Evolutionary conservation across 352 stramenopile genomes (phyloP), one percentile per base, ranked within the genome.

Genomic region (Phytophthora multivora): DNA sequence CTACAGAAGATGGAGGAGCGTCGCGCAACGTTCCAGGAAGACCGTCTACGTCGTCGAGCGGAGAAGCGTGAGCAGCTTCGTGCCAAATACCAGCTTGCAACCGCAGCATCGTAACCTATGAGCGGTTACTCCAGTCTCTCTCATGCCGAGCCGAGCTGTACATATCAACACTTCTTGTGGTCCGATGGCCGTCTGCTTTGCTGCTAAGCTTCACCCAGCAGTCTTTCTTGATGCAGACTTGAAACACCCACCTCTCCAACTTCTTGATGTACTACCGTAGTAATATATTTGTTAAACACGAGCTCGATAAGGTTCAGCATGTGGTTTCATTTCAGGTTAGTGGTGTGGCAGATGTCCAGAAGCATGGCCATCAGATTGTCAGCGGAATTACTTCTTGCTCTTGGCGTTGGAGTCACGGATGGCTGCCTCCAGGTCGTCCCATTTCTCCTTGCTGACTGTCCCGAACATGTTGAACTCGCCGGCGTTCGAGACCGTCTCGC

Each of bases 381-480:
- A 31, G 41, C 39, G 25, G 21, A 15, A 7, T n/a, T 57, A 71
- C 53, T 73, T 79, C 64, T 90, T 90, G 68, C 74, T 66, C 72
- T 89, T 87, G 23, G 72, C 40, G 66, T 93, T 93, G 10, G 71
- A 74, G 5, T 69, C 46, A 47, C 85, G 85, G 52, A 91, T 91
- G 12, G 54, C 52, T 9, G 63, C 65, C 54, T 93, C 85, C 18
- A 93, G 53, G 19, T 88, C 83, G 52, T 93, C 82, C 85, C 85
- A 93, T 52, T 88, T 78, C 31, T 86, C 83, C 11, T 77, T 71
- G 33, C 75, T 74, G 26, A 94, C 74, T 0, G 62, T 45, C 41
- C 71, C 59, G 49, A 94, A 89, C 66, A 89, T 87, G 63, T 94
- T 94, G 58, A 94, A 92, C 66, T 94, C 83, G 35, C 85, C 85